Evolutionary conservation across 306 rosid species (phyloP).

Genomic region (Purshia tridentata): DNA sequence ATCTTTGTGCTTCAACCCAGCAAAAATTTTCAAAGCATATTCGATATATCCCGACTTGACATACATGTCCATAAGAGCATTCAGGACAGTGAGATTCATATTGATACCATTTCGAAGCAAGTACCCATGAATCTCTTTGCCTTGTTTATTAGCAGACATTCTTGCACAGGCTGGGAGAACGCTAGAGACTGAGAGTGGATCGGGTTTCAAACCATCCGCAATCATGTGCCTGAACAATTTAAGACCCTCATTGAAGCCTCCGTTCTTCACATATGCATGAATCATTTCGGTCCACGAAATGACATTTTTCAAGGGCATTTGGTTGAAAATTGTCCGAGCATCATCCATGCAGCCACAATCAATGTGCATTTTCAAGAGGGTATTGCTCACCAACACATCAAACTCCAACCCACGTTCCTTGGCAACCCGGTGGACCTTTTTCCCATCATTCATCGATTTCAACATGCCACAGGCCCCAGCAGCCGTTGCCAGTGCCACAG

Average conservation of each 20-base stretch:
- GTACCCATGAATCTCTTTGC: constrained; percentile 65
- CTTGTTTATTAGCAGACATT: constrained; percentile 53
- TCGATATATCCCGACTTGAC: constrained; percentile 59
- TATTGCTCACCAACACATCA: constrained; percentile 57
- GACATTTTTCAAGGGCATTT: constrained; percentile 51
- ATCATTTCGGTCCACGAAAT: constrained; percentile 64
- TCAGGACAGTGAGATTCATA: constrained; percentile 49
- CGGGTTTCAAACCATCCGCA: constrained; percentile 48
- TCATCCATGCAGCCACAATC: constrained; percentile 50
- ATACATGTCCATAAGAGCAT: constrained; percentile 71
- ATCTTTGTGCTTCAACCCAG: constrained; percentile 43
- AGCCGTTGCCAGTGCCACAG: constrained; percentile 56
- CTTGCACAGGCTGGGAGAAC: constrained; percentile 76
- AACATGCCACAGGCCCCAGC: constrained; percentile 46
- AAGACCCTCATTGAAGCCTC: constrained; percentile 60
- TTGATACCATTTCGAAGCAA: constrained; percentile 45
- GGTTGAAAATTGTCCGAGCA: constrained; percentile 45
- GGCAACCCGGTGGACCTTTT: constrained; percentile 46
- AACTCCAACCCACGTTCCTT: constrained; percentile 45
- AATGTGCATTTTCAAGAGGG: constrained; percentile 63
- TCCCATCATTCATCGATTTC: constrained; percentile 44
- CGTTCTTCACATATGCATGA: constrained; percentile 50
- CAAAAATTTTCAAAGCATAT: constrained; percentile 49
- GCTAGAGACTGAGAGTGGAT: constrained; percentile 43
- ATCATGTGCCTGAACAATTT: constrained; percentile 58